phyloP scores from a whole-genome alignment of 352 stramenopile genomes.

The Pythium vanterpoolii region DNA sequence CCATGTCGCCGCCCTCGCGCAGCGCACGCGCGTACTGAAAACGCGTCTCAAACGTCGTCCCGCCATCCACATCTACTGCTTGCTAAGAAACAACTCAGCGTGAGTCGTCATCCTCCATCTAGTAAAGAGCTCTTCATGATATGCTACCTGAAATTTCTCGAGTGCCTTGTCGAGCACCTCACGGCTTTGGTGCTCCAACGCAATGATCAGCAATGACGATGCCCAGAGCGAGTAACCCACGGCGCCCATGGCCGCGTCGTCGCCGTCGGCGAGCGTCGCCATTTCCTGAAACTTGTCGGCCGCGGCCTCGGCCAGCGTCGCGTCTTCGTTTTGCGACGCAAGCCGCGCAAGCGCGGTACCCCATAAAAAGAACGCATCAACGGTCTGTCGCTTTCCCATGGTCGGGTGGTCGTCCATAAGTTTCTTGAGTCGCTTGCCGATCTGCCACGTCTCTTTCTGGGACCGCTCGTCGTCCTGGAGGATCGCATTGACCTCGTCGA shows the following conservation, averaged over 20 bases:
- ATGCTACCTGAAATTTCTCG: conserved; percentile 46
- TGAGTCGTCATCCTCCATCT: no score
- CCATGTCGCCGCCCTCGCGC: conserved; percentile 62
- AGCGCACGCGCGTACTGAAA: conserved; percentile 82
- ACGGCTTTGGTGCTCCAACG: conserved; percentile 60
- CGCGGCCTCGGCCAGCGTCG: conserved; percentile 62
- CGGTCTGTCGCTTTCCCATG: conserved; percentile 47
- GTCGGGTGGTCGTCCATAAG: conserved; percentile 58
- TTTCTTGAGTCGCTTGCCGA: conserved; percentile 81
- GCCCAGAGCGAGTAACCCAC: conserved; percentile 80
- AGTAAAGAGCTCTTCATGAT: no score
- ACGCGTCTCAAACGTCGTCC: conserved; percentile 76
- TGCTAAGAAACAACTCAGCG: conserved; percentile 26
- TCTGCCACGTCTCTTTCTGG: conserved; percentile 75
- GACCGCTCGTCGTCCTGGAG: conserved; percentile 34
- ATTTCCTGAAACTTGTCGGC: conserved; percentile 85
- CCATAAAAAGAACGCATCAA: conserved; percentile 82
- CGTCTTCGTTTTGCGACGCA: conserved; percentile 72
- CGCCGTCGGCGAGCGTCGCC: conserved; percentile 38
- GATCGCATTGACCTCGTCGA: conserved; percentile 33
- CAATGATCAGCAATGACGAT: conserved; percentile 71
- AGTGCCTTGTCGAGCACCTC: conserved; percentile 59
- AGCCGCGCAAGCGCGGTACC: conserved; percentile 70
- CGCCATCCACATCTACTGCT: conserved; percentile 76
- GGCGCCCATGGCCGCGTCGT: conserved; percentile 61